Evolutionary conservation across 176 grass and related monocot genomes (phyloP), one percentile per base, ranked within the genome.

Genomic region (Saccharum spontaneum): DNA sequence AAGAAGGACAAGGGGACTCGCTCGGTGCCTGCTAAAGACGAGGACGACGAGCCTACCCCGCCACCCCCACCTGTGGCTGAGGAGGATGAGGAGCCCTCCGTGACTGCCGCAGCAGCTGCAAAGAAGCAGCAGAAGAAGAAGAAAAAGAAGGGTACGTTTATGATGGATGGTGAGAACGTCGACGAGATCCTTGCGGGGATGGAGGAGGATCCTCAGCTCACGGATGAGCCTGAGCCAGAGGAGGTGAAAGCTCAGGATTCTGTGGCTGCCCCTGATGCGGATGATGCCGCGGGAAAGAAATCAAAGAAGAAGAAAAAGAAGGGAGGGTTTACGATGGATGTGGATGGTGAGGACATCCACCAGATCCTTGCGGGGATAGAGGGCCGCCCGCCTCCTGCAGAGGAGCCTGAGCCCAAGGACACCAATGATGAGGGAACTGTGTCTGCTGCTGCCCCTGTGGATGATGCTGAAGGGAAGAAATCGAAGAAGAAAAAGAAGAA

Each of bases 401-500:
- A 86, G 48, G 88, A 86, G 30, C 78, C 83, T 13, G 80, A 91
- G 55, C 69, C 89, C 54, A 39, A 71, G 50, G 63, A 61, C 5
- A 67, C 23, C 13, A 52, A 75, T 75, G 77, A 66, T 26, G 79
- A 67, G 57, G 73, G 13, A n/a, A 20, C 36, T 18, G 83, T 83
- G 57, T 14, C 63, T 31, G n/a, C 79, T n/a, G 62, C 43, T 26
- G 28, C 71, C 73, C 78, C 38, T 48, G 87, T 65, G 17, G 92
- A 94, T 66, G 79, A 86, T 78, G 87, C 54, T 77, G 79, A 85
- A 46, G 88, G 88, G 71, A 93, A 95, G 90, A 87, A 90, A 85
- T 89, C 92, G 0, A 98, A 95, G 80, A 98, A 98, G 93, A 98
- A 98, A 71, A 98, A 98, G 85, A 98, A 98, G 82, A 98, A 98